Evolutionary conservation across 805 yeast species (phyloP).

Genomic region (Torulaspora gathmanii): DNA sequence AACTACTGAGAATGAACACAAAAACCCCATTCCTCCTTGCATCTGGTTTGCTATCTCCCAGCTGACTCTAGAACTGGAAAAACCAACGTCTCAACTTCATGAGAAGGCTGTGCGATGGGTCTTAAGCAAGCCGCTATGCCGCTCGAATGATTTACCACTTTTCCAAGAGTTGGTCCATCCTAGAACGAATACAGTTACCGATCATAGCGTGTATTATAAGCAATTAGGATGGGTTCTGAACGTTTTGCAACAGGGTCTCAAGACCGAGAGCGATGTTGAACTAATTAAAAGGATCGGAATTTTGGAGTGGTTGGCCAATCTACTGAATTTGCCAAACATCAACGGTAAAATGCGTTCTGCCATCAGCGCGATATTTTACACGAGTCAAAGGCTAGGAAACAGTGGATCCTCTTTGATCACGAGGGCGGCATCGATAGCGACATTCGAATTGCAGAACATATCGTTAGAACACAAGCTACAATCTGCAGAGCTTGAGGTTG

Average conservation of each 20-base stretch:
- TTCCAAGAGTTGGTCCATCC: constrained; percentile 18
- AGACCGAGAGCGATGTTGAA: constrained; percentile 47
- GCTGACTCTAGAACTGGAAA: constrained; percentile 51
- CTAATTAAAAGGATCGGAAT: constrained; percentile 50
- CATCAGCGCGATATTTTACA: constrained; percentile 42
- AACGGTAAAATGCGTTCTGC: constrained; percentile 39
- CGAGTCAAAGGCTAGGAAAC: constrained; percentile 48
- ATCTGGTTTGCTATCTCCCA: constrained; percentile 54
- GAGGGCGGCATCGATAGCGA: constrained; percentile 47
- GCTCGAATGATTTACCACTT: constrained; percentile 43
- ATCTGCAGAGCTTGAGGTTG: constrained; percentile 7
- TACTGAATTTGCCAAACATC: constrained; percentile 49
- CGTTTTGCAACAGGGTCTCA: constrained; percentile 45
- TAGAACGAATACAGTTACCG: constrained; percentile 18
- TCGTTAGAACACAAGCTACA: constrained; percentile 12
- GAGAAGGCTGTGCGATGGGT: constrained; percentile 68
- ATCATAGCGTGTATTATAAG: constrained; percentile 48
- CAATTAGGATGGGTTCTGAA: constrained; percentile 65
- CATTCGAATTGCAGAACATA: constrained; percentile 34
- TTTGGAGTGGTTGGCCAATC: constrained; percentile 62
- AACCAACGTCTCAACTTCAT: constrained; percentile 71
- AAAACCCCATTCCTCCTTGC: constrained; percentile 39
- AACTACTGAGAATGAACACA: constrained; percentile 14
- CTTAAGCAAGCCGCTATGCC: constrained; percentile 42
- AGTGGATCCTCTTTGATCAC: constrained; percentile 58